Evolutionary conservation across 2,329 filamentous ascomycete species (phyloP).

Genomic region (Exophiala phaeomuriformis): DNA sequence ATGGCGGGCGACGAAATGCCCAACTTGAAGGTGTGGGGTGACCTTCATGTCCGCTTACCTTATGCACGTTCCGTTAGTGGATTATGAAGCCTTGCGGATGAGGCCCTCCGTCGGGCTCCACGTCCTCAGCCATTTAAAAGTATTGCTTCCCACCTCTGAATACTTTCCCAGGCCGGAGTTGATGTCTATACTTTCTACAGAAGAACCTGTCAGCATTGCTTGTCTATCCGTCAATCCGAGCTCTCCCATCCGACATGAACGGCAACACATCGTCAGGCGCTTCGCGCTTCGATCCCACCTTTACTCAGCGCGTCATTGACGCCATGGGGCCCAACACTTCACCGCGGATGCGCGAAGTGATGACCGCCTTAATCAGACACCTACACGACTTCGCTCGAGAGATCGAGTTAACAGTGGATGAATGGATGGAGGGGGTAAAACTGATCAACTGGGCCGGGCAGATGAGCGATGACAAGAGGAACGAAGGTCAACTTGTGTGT

Average conservation of each 20-base stretch:
- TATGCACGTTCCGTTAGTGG: no score
- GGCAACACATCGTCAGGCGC: slow-evolving; percentile 7
- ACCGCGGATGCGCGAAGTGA: slow-evolving; percentile 59
- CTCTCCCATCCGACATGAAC: slow-evolving; percentile 8
- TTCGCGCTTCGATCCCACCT: slow-evolving; percentile 38
- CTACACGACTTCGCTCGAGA: slow-evolving; percentile 55
- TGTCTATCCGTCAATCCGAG: not conserved
- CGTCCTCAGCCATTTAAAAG: no score
- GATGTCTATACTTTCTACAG: no score
- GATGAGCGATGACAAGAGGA: slow-evolving; percentile 56
- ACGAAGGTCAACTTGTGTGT: slow-evolving; percentile 55
- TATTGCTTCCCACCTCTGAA: no score
- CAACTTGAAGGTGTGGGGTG: no score
- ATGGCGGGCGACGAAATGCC: no score
- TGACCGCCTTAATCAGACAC: slow-evolving; percentile 47
- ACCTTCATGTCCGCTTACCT: no score
- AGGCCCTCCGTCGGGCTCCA: no score
- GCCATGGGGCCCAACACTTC: slow-evolving; percentile 64
- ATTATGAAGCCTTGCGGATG: no score
- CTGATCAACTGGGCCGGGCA: slow-evolving; percentile 56
- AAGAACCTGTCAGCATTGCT: no score
- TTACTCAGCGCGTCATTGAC: slow-evolving; percentile 65
- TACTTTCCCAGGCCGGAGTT: no score
- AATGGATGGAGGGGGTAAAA: slow-evolving; percentile 51
- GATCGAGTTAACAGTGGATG: slow-evolving; percentile 51